Evolutionary conservation across 1,284 basidiomycete genomes (phyloP).

Genomic region (Apiotrichum domesticum): DNA sequence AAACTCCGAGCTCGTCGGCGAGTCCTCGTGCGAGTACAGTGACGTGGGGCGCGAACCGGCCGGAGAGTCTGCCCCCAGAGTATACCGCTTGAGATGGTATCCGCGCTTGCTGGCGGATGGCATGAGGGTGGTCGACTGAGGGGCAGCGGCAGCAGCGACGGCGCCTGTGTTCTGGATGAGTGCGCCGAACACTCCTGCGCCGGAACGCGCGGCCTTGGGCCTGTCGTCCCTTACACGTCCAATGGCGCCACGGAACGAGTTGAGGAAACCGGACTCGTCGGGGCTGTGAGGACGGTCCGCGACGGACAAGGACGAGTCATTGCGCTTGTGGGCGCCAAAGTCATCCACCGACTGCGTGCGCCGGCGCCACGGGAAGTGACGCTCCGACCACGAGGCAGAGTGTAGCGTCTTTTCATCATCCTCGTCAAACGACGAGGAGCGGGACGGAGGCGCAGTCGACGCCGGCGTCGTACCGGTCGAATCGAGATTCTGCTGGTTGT

Average conservation of each 20-base stretch:
- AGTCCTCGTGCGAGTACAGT: not conserved
- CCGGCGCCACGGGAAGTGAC: not conserved
- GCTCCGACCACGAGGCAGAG: not conserved
- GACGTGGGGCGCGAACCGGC: not conserved
- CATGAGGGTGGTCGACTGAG: conserved; percentile 55
- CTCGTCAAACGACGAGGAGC: conserved; percentile 9
- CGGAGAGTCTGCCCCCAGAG: conserved; percentile 2
- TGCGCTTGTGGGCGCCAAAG: conserved; percentile 3
- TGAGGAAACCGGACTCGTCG: not conserved
- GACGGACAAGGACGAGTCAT: conserved; percentile 1
- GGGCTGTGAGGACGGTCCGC: conserved; percentile 6
- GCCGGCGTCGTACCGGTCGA: conserved; percentile 36
- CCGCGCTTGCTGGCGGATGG: conserved; percentile 62
- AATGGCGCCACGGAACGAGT: conserved; percentile 12
- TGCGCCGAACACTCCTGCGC: conserved; percentile 65
- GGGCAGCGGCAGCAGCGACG: conserved; percentile 57
- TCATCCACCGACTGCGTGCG: not conserved
- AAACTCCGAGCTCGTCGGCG: not conserved
- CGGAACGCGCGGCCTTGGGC: conserved; percentile 55
- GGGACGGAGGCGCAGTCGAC: conserved; percentile 29
- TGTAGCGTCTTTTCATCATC: not conserved
- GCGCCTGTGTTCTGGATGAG: conserved; percentile 67
- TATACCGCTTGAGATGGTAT: conserved; percentile 59
- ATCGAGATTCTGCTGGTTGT: conserved; percentile 31
- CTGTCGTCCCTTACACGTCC: conserved; percentile 32